Base-by-base conservation (phyloP, 108 stramenopile species). In the Heterococcus sp. region DNA sequence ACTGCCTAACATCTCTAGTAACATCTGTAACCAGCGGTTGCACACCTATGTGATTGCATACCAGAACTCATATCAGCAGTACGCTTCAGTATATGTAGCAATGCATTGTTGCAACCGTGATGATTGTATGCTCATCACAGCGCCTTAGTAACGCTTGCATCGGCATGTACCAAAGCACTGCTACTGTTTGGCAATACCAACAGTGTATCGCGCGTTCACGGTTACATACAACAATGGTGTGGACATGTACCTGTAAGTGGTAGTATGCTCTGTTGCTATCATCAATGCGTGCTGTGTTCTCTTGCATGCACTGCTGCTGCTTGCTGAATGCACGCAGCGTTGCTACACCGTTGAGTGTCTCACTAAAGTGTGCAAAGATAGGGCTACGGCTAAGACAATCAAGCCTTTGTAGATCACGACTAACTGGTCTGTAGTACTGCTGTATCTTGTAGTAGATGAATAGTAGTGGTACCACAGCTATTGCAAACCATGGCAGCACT, bases 321-420 rank as follows among this genome's bases (percentile, higher is more conserved):
- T 91, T 93, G 30, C 76, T 75, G 78, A 92, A 97, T 0, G 98
- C 95, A 30, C 98, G 88, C 33, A 99, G 93, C 2, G 94, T 93
- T 29, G 94, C 73, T 11, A 94, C 90, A 14, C 98, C 98, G 75
- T 93, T 94, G 26, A 87, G 85, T 32, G 81, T 86, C 75, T 87
- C 86, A 32, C 79, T 77, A 37, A 87, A 87, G 31, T 87, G 86
- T 5, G 85, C 77, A 33, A 80, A 86, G 32, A 87, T 85, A 35
- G 86, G 86, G 2, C 82, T 84, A 11, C 86, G 78, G 26, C 71
- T 74, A 4, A 87, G 32, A 32, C 68, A 75, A 33, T 86, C 87
- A 30, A 87, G 85, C 28, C 87, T 75, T 32, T 87, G 86, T 21
- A 87, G 80, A 2, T 87, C 87, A 8, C 87, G 87, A 71, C 77